Evolutionary conservation across 129 eudicot genomes (phyloP), one percentile per base, ranked within the genome.

Genomic region (Tagetes erecta): DNA sequence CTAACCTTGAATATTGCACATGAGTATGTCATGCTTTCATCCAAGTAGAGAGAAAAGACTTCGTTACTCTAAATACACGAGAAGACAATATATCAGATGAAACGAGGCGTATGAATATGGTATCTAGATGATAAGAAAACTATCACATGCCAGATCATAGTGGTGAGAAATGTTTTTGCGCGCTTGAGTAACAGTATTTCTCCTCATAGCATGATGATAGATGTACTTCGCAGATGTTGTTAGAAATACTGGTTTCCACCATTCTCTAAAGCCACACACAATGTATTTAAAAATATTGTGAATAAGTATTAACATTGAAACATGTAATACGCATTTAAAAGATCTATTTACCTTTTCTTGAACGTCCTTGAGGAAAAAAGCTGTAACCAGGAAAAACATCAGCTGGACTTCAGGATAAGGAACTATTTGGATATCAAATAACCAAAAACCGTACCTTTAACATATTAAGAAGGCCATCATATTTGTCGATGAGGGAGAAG

Each of bases 111-210:
- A 51, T 51, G 10, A 13, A 27, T 30, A 1, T 20, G 36, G 10
- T 55, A 27, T 33, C 0, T 5, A 12, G 38, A 71, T 1, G 1
- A 5, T 69, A 13, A 7, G 10, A 30, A 59, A 66, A 4, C 5
- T 56, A 6, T 56, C 47, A 78, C 84, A 34, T 72, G 82, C 95
- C 80, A 89, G 69, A 80, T 92, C 98, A 75, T 92, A 92, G 76
- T 92, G 98, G 10, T 86, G 86, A 57, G 97, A 87, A 71, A 92
- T 89, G 80, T 92, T 92, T 70, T 87, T 85, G 0, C 95, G 95
- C 67, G 96, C 96, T 86, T 89, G 98, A 27, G 90, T 92, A 42
- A 89, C 68, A 27, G 96, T 77, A 47, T 89, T 92, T 70, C 79
- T 81, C 71, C 92, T 78, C 6, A 88, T 75, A 58, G 86, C 71